These are phyloP conservation scores for Emmonsiellopsis sp. DNA, from an alignment of 2,329 filamentous ascomycete genomes.

Conservation along the genomic window DNA sequence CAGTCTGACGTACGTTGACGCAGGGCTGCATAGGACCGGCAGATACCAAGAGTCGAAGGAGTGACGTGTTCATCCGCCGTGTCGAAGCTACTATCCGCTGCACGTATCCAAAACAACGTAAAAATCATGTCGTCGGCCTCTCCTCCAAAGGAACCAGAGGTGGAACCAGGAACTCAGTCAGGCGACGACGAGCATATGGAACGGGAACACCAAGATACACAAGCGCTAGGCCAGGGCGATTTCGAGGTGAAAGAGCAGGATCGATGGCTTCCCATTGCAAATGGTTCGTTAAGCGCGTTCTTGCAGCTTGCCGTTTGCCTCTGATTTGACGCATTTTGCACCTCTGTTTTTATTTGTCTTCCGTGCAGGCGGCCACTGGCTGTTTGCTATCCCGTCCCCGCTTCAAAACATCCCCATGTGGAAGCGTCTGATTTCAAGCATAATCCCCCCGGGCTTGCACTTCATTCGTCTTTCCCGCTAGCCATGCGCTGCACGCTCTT, in stretches of 20 bases:
- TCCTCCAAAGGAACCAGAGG: constrained; percentile 78
- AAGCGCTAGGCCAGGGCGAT: constrained; percentile 70
- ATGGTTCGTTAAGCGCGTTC: constrained; percentile 68
- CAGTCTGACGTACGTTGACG: constrained; percentile 10
- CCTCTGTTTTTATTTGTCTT: constrained; percentile 5
- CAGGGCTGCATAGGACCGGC: constrained; percentile 11
- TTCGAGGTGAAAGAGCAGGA: constrained; percentile 99
- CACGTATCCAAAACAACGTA: constrained; percentile 35
- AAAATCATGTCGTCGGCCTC: constrained; percentile 94
- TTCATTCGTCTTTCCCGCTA: constrained; percentile 37
- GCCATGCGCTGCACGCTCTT: constrained; percentile 34
- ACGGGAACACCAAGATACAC: constrained; percentile 55
- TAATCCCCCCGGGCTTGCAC: neutral
- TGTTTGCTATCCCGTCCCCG: constrained; percentile 20
- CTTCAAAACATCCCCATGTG: constrained; percentile 1
- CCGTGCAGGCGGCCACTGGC: constrained; percentile 16
- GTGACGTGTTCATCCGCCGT: constrained; percentile 38
- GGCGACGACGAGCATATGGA: constrained; percentile 89
- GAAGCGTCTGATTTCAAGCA: constrained; percentile 4
- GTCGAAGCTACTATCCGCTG: constrained; percentile 28
- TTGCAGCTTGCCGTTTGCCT: constrained; percentile 24
- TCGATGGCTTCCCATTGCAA: constrained; percentile 98
- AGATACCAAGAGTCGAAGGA: constrained; percentile 9
- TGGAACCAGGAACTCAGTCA: constrained; percentile 87
- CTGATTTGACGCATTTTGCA: constrained; percentile 41